phyloP scores from a whole-genome alignment of 2,329 filamentous ascomycete species.

The Pseudogymnoascus sp. region DNA sequence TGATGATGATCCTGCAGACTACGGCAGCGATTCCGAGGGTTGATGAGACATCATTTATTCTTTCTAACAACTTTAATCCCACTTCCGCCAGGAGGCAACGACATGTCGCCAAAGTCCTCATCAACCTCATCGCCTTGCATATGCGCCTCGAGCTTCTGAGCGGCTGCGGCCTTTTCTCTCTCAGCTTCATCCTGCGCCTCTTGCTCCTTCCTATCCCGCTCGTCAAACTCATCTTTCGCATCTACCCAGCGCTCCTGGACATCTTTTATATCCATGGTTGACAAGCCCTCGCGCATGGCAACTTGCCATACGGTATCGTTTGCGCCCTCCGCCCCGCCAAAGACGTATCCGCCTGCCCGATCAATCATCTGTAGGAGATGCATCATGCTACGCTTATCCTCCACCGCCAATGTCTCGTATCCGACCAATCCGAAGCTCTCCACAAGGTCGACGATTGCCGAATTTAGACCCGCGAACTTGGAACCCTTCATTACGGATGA shows the following conservation, averaged over 20 bases:
- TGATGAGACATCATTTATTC: conserved; percentile 39
- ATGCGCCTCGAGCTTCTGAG: conserved; percentile 18
- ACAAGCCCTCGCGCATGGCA: conserved; percentile 71
- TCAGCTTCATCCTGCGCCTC: conserved; percentile 54
- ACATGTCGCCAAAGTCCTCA: conserved; percentile 44
- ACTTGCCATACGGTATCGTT: conserved; percentile 98
- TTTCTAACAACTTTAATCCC: conserved; percentile 67
- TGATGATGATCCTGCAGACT: conserved; percentile 40
- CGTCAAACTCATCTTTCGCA: conserved; percentile 78
- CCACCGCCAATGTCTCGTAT: conserved; percentile 89
- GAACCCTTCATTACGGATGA: conserved; percentile 58
- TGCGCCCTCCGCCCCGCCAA: conserved; percentile 80
- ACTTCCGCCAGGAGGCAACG: conserved; percentile 43
- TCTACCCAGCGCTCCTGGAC: conserved; percentile 96
- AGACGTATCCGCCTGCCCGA: conserved; percentile 84
- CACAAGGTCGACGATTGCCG: conserved; percentile 77
- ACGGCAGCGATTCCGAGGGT: conserved; percentile 37
- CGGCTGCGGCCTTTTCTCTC: conserved; percentile 29
- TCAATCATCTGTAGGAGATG: conserved; percentile 82
- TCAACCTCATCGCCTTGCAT: conserved; percentile 31
- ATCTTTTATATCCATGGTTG: conserved; percentile 73
- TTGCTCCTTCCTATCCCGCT: conserved; percentile 63
- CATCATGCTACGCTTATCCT: conserved; percentile 97
- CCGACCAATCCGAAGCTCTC: conserved; percentile 83
- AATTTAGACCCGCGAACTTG: conserved; percentile 79